These are phyloP conservation scores for Prunus dulcis DNA, from an alignment of 306 rosid species.

Conservation along the genomic window DNA sequence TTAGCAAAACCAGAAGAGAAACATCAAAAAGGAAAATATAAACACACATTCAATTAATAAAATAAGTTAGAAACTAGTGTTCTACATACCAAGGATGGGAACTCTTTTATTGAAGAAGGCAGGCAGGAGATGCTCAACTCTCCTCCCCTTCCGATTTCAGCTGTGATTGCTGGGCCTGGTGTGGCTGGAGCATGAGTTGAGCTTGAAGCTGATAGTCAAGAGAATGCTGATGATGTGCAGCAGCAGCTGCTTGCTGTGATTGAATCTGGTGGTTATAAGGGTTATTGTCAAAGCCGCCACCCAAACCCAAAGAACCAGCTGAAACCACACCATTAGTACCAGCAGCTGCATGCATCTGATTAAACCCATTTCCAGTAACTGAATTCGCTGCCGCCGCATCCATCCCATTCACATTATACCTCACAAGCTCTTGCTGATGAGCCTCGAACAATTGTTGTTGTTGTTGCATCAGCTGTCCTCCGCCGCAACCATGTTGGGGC, in stretches of 20 bases:
- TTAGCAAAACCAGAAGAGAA: not conserved
- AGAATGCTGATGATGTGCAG: slow-evolving; percentile 21
- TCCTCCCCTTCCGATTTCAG: slow-evolving; percentile 53
- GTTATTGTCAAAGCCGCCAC: slow-evolving; percentile 41
- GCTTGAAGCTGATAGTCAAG: slow-evolving; percentile 50
- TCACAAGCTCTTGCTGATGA: slow-evolving; percentile 47
- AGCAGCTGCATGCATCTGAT: slow-evolving; percentile 28
- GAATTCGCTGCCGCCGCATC: slow-evolving; percentile 36
- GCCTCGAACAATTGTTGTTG: slow-evolving; percentile 60
- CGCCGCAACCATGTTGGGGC: not conserved
- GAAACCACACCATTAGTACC: slow-evolving; percentile 31
- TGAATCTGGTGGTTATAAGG: slow-evolving; percentile 37
- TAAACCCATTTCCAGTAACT: slow-evolving; percentile 44
- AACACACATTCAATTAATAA: not conserved
- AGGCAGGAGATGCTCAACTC: slow-evolving; percentile 21
- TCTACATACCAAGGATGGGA: not conserved
- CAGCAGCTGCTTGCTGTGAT: slow-evolving; percentile 28
- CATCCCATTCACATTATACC: slow-evolving; percentile 53
- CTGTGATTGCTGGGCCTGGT: slow-evolving; percentile 33
- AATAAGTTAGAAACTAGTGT: not conserved
- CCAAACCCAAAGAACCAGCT: slow-evolving; percentile 50
- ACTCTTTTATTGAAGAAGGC: not conserved
- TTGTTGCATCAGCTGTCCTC: slow-evolving; percentile 37
- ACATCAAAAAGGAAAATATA: not conserved
- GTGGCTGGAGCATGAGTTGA: slow-evolving; percentile 56